Percentiles rank a stretch among this genome's conserved stretches.
phyloP scores from a whole-genome alignment of 352 stramenopile species.

The Globisporangium paroecandrum region DNA sequence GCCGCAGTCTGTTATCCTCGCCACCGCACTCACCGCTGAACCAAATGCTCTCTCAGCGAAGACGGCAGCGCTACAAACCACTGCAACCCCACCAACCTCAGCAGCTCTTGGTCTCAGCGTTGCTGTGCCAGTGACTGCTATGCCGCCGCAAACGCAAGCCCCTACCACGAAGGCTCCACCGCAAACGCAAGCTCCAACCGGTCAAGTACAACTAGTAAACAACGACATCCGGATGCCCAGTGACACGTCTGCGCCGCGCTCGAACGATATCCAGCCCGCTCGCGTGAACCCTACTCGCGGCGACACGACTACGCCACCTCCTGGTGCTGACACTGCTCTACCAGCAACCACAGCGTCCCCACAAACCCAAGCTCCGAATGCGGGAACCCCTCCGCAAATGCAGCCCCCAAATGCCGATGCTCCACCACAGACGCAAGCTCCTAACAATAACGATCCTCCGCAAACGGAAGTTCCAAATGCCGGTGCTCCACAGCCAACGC shows the following conservation, averaged over 20 bases:
- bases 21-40: background rate
- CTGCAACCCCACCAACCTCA: background rate
- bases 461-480: background rate
- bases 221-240: no score
- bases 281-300: no score
- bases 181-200: background rate
- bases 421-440: no score
- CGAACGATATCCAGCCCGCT: no score
- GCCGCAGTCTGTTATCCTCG: conserved; percentile 14
- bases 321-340: no score
- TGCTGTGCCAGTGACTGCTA: background rate
- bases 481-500: background rate
- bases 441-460: no score
- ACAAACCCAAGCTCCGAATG: no score
- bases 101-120: background rate
- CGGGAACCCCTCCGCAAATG: no score
- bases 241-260: no score
- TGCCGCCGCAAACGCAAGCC: background rate
- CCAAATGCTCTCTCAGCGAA: background rate
- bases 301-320: no score
- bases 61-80: background rate
- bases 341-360: background rate
- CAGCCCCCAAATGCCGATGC: no score
- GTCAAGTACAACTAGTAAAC: no score
- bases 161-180: background rate